Conservation (phyloP, 2,329 filamentous ascomycete genomes). For the Pseudopithomyces maydicus region DNA sequence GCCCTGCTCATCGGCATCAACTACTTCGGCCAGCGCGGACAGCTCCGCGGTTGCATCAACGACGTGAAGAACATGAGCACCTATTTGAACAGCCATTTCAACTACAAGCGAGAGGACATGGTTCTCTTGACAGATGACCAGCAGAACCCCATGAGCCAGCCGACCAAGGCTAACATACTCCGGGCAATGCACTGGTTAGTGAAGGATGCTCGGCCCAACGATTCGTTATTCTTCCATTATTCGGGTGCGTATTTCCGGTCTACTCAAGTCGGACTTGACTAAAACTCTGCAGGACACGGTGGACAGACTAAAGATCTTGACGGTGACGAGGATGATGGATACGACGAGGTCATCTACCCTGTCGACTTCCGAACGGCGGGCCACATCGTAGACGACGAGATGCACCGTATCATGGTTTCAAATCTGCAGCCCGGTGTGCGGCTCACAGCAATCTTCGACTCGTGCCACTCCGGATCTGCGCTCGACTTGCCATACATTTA, state of each 20-base stretch:
- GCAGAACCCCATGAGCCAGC: conserved; percentile 96
- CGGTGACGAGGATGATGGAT: conserved; percentile 80
- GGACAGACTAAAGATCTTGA: conserved; percentile 81
- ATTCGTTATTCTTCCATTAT: conserved; percentile 97
- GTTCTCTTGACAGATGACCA: conserved; percentile 95
- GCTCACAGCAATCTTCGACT: conserved; percentile 80
- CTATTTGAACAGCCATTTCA: conserved; percentile 86
- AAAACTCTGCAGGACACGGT: conserved; percentile 67
- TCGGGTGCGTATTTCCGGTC: conserved; percentile 66
- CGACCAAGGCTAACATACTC: conserved; percentile 92
- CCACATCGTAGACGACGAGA: conserved; percentile 82
- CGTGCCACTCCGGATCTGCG: conserved; percentile 78
- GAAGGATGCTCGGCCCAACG: conserved; percentile 88
- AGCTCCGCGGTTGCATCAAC: conserved; percentile 93
- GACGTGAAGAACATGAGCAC: conserved; percentile 96
- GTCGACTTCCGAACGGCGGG: conserved; percentile 80
- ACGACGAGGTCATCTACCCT: conserved; percentile 83
- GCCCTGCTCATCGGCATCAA: conserved; percentile 94
- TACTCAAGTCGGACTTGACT: conserved; percentile 1
- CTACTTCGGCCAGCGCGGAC: conserved; percentile 90
- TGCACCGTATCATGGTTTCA: conserved; percentile 79
- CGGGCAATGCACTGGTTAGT: conserved; percentile 98
- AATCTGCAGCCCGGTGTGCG: conserved; percentile 82
- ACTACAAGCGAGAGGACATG: conserved; percentile 96
- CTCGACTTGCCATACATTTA: conserved; percentile 81